Evolutionary conservation across 306 rosid genomes (phyloP).

Genomic region (Ormosia emarginata): DNA sequence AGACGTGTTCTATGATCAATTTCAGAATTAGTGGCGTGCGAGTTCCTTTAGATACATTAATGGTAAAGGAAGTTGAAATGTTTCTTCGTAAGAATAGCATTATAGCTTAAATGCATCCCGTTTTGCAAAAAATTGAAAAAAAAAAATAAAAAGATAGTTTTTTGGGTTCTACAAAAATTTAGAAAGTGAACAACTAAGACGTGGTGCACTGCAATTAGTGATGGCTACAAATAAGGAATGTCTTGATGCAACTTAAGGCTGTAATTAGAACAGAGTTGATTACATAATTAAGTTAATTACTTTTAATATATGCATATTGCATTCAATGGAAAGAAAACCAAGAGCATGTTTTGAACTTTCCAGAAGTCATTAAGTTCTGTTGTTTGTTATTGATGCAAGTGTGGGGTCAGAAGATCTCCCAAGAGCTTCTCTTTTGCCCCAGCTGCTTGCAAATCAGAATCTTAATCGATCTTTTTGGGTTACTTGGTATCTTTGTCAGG

Average conservation of each 20-base stretch:
- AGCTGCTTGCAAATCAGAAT: slow-evolving; percentile 62
- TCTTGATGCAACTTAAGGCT: neutral
- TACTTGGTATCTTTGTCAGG: slow-evolving; percentile 54
- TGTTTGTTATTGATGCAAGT: slow-evolving; percentile 29
- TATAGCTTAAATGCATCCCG: neutral
- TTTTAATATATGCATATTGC: neutral
- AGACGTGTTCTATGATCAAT: too few species aligned
- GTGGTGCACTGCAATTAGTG: neutral
- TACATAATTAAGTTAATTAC: neutral
- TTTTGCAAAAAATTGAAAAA: neutral
- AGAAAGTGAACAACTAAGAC: neutral
- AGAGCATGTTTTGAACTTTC: slow-evolving; percentile 8
- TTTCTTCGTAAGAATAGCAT: neutral
- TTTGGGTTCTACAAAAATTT: neutral
- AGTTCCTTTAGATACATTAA: neutral
- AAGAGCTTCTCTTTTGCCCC: slow-evolving; percentile 43
- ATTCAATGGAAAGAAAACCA: neutral
- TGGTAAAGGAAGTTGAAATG: neutral
- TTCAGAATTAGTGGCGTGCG: neutral
- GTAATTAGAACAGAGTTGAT: neutral
- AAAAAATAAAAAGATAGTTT: neutral
- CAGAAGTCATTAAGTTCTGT: slow-evolving; percentile 28
- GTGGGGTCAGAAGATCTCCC: slow-evolving; percentile 52
- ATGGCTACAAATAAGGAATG: neutral
- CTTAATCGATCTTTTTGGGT: slow-evolving; percentile 49